Percentiles rank a stretch among this genome's conserved stretches.
These are phyloP conservation scores for Angomonas ambiguus DNA, from an alignment of 208 protist genomes.

Conservation along the genomic window DNA sequence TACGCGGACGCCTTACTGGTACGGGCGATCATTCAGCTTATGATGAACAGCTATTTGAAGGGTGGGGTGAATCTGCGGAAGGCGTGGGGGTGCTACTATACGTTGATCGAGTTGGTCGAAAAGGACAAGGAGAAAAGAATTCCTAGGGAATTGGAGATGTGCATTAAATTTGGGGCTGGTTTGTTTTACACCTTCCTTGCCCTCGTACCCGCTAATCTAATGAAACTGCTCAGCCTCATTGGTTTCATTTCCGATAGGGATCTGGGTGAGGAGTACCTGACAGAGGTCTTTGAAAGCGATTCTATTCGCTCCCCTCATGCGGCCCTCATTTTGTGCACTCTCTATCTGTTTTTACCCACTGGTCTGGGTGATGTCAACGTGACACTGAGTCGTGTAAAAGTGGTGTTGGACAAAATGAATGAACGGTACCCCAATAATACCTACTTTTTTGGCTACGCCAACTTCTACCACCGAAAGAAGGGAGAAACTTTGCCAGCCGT, in stretches of 20 bases:
- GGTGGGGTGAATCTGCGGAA: slow-evolving; percentile 87
- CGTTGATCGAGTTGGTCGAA: slow-evolving; percentile 60
- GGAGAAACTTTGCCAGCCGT: slow-evolving; percentile 75
- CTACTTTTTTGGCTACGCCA: slow-evolving; percentile 89
- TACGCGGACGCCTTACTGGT: slow-evolving; percentile 85
- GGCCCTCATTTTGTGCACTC: slow-evolving; percentile 78
- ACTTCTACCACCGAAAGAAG: slow-evolving; percentile 89
- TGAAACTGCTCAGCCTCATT: slow-evolving; percentile 87
- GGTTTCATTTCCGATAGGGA: slow-evolving; percentile 89
- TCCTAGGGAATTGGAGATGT: slow-evolving; percentile 79
- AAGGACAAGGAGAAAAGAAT: slow-evolving; percentile 70
- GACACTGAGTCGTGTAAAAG: slow-evolving; percentile 70
- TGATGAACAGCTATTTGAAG: slow-evolving; percentile 90
- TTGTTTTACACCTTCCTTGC: slow-evolving; percentile 89
- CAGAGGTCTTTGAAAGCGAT: slow-evolving; percentile 84
- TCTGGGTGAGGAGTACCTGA: slow-evolving; percentile 88
- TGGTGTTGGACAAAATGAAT: slow-evolving; percentile 78
- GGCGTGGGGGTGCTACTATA: slow-evolving; percentile 83
- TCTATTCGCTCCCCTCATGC: slow-evolving; percentile 85
- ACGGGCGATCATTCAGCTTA: slow-evolving; percentile 78
- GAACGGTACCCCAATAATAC: slow-evolving; percentile 81
- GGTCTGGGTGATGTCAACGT: slow-evolving; percentile 74
- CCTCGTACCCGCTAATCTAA: slow-evolving; percentile 80
- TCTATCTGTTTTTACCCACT: slow-evolving; percentile 89
- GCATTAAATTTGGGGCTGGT: slow-evolving; percentile 85